Conservation (phyloP, 768 basidiomycete genomes). For the Dacryopinax spathularia region DNA sequence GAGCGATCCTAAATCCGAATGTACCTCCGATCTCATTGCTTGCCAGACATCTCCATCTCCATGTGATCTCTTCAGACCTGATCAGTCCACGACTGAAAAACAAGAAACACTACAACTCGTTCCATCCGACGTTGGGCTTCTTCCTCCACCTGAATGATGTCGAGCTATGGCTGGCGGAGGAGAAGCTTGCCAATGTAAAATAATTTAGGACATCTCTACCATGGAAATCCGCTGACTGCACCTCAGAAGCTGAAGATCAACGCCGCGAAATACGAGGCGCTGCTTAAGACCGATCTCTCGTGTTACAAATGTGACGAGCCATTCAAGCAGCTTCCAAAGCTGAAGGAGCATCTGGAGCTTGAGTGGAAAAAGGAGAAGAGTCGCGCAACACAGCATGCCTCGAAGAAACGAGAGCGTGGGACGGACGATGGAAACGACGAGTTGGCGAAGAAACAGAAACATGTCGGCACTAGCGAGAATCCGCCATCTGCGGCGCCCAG, state of each 20-base stretch:
- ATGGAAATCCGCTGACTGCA: conserved; percentile 8
- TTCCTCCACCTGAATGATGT: conserved; percentile 68
- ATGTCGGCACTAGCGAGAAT: neutral
- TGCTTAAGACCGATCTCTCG: conserved; percentile 50
- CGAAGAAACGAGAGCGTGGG: neutral
- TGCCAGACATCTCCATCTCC: conserved; percentile 59
- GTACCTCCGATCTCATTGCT: conserved; percentile 1
- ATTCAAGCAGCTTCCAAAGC: conserved; percentile 55
- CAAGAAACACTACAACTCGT: conserved; percentile 87
- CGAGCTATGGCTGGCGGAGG: conserved; percentile 41
- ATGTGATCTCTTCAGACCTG: conserved; percentile 71
- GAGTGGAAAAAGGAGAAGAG: conserved; percentile 46
- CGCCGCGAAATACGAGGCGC: conserved; percentile 35
- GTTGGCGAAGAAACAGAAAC: neutral
- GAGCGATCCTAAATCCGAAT: conserved; percentile 21
- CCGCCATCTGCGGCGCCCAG: no score
- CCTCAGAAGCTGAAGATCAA: conserved; percentile 18
- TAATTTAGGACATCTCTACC: conserved; percentile 41
- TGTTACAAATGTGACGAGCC: conserved; percentile 57
- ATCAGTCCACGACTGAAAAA: conserved; percentile 55
- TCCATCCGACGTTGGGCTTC: conserved; percentile 71
- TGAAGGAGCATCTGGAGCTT: conserved; percentile 61
- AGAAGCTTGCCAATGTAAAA: conserved; percentile 31
- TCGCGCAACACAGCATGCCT: conserved; percentile 11
- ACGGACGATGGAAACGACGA: neutral